A percentile compares a stretch with the other conserved stretches of the same genome.
Evolutionary conservation across 129 eudicot genomes (phyloP).

Genomic region (Helichrysum umbraculigerum): DNA sequence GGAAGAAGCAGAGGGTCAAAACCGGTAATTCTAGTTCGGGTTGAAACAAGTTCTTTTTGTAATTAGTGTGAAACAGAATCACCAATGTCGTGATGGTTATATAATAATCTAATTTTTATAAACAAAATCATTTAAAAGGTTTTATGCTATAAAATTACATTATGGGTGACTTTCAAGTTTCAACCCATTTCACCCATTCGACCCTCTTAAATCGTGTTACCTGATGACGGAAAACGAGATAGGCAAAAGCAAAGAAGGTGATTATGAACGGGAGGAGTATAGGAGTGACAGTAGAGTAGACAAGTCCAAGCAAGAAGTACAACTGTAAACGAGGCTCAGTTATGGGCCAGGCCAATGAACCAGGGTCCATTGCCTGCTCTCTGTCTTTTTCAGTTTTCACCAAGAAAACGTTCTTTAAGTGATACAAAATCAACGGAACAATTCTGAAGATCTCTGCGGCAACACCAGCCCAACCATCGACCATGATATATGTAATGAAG

Average conservation of each 20-base stretch:
- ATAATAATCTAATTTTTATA: no score
- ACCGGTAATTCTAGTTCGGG: neutral
- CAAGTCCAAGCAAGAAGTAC: conserved; percentile 82
- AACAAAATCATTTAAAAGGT: no score
- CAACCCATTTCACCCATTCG: conserved; percentile 4
- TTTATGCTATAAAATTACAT: no score
- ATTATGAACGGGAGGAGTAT: conserved; percentile 79
- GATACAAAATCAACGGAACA: conserved; percentile 65
- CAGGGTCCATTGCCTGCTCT: conserved; percentile 89
- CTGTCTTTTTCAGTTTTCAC: conserved; percentile 88
- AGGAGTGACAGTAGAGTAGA: conserved; percentile 80
- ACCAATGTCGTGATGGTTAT: no score
- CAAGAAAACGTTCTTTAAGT: conserved; percentile 76
- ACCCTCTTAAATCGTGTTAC: conserved; percentile 36
- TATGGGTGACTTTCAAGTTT: conserved; percentile 17
- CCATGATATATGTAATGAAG: conserved; percentile 80
- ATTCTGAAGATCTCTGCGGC: conserved; percentile 81
- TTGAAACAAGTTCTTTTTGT: no score
- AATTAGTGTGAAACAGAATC: neutral
- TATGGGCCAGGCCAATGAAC: conserved; percentile 55
- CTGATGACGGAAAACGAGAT: conserved; percentile 89
- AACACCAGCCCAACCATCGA: conserved; percentile 92
- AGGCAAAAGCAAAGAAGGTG: conserved; percentile 76
- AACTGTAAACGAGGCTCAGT: conserved; percentile 88
- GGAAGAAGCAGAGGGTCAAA: conserved; percentile 5